phyloP scores from a whole-genome alignment of 2,329 filamentous ascomycete genomes.

The Diaporthe citriasiana region DNA sequence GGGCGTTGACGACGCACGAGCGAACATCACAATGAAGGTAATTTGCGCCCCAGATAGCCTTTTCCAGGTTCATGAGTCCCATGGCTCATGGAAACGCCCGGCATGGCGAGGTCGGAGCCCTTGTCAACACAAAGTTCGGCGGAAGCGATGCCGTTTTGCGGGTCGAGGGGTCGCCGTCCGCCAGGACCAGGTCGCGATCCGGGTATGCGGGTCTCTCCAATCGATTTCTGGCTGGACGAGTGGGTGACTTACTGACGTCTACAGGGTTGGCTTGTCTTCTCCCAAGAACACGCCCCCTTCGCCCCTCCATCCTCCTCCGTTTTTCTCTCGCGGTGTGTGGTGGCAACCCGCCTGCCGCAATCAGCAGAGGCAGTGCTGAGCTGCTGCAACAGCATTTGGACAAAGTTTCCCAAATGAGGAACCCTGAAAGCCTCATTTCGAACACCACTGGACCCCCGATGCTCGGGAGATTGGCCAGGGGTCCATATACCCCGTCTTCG shows the following conservation, averaged over 20 bases:
- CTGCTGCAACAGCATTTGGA: slow-evolving; percentile 15
- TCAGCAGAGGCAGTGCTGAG: slow-evolving; percentile 25
- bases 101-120: slow-evolving; percentile 31
- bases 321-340: neutral
- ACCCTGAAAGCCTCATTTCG: slow-evolving; percentile 28
- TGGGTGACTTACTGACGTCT: slow-evolving; percentile 13
- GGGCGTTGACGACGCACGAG: slow-evolving; percentile 31
- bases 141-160: slow-evolving; percentile 30
- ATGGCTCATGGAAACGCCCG: slow-evolving; percentile 21
- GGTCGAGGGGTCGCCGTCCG: slow-evolving; percentile 33
- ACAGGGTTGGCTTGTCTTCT: neutral
- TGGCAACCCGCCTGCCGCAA: slow-evolving; percentile 17
- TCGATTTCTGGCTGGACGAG: slow-evolving; percentile 4
- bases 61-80: slow-evolving; percentile 34
- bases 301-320: neutral
- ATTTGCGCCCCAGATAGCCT: slow-evolving; percentile 35
- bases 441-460: slow-evolving; percentile 24
- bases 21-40: slow-evolving; percentile 39
- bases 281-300: neutral
- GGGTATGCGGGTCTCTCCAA: slow-evolving; percentile 24
- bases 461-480: slow-evolving; percentile 31
- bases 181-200: slow-evolving; percentile 24
- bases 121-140: slow-evolving; percentile 25
- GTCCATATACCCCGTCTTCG: slow-evolving; percentile 25
- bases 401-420: slow-evolving; percentile 24